Evolutionary conservation across 306 rosid genomes (phyloP).

Genomic region (Luffa aegyptiaca): DNA sequence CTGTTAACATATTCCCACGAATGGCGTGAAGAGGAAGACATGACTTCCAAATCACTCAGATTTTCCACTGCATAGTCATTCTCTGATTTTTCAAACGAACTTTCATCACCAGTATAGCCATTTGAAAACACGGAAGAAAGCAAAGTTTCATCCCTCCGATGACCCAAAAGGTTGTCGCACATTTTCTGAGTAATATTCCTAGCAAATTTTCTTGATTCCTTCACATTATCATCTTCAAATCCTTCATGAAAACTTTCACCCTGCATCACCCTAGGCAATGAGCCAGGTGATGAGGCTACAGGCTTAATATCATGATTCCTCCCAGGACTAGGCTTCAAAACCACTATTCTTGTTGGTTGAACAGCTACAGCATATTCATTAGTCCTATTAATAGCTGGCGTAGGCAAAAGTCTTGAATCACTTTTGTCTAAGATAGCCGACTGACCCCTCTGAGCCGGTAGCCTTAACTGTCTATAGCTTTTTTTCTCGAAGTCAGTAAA

Average conservation of each 20-base stretch:
- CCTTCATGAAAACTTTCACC: conserved; percentile 29
- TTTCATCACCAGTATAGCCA: conserved; percentile 73
- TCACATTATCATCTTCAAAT: conserved; percentile 37
- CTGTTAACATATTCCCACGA: conserved; percentile 71
- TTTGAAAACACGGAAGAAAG: conserved; percentile 59
- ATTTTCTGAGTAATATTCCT: conserved; percentile 40
- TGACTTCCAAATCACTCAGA: conserved; percentile 64
- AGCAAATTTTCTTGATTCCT: conserved; percentile 43
- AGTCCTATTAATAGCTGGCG: conserved; percentile 20
- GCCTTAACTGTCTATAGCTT: conserved; percentile 28
- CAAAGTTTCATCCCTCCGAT: conserved; percentile 48
- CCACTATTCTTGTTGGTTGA: conserved; percentile 75
- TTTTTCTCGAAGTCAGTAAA: conserved; percentile 29
- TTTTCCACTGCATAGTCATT: conserved; percentile 54
- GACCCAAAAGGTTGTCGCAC: conserved; percentile 49
- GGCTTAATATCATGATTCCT: conserved; percentile 42
- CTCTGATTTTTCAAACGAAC: conserved; percentile 67
- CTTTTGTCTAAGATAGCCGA: conserved; percentile 41
- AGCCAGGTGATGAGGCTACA: conserved; percentile 39
- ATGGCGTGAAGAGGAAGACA: conserved; percentile 61
- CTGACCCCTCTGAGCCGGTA: conserved; percentile 27
- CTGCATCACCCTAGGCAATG: conserved; percentile 38
- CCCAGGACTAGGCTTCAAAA: conserved; percentile 76
- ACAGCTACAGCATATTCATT: conserved; percentile 37
- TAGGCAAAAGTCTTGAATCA: conserved; percentile 26